These are phyloP conservation scores for Prunus salicina DNA, from an alignment of 306 rosid species.

Conservation along the genomic window DNA sequence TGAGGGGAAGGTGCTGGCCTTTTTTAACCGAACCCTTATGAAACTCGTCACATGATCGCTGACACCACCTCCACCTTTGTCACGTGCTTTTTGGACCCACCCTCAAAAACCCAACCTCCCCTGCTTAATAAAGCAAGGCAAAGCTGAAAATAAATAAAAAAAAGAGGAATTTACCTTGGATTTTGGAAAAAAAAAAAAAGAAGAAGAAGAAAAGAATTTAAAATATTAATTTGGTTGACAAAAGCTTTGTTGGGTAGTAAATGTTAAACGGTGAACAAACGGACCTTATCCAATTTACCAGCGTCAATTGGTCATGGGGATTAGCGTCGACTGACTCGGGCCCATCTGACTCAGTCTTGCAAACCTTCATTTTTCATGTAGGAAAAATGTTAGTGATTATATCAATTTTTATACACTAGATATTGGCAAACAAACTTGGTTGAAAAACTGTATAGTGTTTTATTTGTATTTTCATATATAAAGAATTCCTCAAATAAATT, in stretches of 20 bases:
- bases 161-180: neutral
- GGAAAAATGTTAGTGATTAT: neutral
- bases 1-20: slow-evolving; percentile 34
- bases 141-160: neutral
- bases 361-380: neutral
- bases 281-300: slow-evolving; percentile 43
- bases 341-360: slow-evolving; percentile 26
- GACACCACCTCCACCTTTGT: slow-evolving; percentile 62
- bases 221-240: slow-evolving; percentile 19
- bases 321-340: slow-evolving; percentile 36
- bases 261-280: slow-evolving; percentile 20
- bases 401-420: no score
- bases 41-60: slow-evolving; percentile 72
- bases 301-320: slow-evolving; percentile 45
- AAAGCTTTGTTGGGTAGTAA: slow-evolving; percentile 20
- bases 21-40: slow-evolving; percentile 37
- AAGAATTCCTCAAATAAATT: no score
- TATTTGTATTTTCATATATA: no score
- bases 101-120: neutral
- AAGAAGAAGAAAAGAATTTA: neutral
- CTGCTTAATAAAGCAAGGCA: neutral
- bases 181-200: neutral
- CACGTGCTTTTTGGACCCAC: slow-evolving; percentile 70
- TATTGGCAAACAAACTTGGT: no score
- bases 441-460: no score